Evolutionary conservation across 2,329 filamentous ascomycete species (phyloP).

Genomic region (Fusarium falciforme): DNA sequence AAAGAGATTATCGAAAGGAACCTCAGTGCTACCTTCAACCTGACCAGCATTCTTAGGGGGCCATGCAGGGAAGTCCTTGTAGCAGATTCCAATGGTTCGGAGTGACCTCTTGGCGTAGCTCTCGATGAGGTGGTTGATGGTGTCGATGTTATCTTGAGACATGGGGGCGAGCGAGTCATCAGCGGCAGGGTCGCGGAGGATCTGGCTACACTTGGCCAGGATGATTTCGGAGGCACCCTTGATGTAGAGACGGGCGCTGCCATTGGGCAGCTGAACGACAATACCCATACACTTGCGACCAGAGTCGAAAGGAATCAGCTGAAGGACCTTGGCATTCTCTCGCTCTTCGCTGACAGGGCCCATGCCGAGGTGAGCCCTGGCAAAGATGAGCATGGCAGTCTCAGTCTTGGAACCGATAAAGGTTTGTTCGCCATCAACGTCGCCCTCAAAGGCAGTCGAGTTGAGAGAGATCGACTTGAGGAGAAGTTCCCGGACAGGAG

Average conservation of each 20-base stretch:
- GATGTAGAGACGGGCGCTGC: conserved; percentile 67
- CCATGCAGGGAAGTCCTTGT: conserved; percentile 87
- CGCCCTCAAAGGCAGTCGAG: conserved; percentile 82
- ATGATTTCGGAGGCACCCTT: conserved; percentile 75
- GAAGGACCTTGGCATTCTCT: conserved; percentile 67
- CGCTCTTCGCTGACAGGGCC: conserved; percentile 73
- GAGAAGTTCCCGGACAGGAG: conserved; percentile 63
- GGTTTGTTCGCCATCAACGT: conserved; percentile 72
- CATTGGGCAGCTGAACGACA: conserved; percentile 63
- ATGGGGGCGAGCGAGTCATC: conserved; percentile 58
- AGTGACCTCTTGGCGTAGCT: conserved; percentile 83
- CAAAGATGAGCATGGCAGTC: conserved; percentile 77
- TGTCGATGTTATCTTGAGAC: conserved; percentile 64
- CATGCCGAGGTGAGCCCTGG: conserved; percentile 74
- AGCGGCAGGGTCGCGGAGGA: conserved; percentile 61
- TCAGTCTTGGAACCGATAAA: conserved; percentile 85
- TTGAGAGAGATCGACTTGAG: conserved; percentile 72
- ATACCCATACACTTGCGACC: conserved; percentile 78
- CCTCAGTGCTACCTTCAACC: conserved; percentile 67
- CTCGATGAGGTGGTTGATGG: conserved; percentile 75
- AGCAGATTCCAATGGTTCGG: conserved; percentile 85
- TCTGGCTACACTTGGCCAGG: conserved; percentile 65
- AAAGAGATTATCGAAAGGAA: conserved; percentile 76
- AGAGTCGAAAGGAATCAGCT: conserved; percentile 81
- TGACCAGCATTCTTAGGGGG: conserved; percentile 74